phyloP scores from a whole-genome alignment of 176 grass and related monocot species.

The Triticum turgidum region DNA sequence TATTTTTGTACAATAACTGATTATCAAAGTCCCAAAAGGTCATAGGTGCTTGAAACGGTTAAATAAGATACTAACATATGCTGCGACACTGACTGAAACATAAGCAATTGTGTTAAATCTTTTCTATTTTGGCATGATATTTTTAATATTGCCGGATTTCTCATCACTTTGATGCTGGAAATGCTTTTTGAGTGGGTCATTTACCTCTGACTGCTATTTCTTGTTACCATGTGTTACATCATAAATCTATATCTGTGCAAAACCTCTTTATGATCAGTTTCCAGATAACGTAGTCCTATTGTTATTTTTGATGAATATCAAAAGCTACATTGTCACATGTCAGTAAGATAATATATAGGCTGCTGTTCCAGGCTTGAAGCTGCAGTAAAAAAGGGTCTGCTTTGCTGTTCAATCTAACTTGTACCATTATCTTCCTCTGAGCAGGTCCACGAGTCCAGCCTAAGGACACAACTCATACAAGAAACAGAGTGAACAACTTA shows the following conservation, averaged over 20 bases:
- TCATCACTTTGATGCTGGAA: not conserved
- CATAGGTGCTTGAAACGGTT: no score
- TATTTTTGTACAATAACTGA: no score
- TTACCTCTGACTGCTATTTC: no score
- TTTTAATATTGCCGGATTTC: not conserved
- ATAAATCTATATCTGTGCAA: no score
- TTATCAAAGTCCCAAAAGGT: no score
- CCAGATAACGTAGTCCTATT: not conserved
- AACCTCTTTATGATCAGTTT: not conserved
- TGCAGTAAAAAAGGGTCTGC: not conserved
- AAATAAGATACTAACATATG: no score
- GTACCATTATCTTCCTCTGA: slow-evolving; percentile 16
- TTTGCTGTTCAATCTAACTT: slow-evolving; percentile 25
- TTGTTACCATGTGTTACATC: no score
- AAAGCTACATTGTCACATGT: not conserved
- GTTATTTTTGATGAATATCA: not conserved
- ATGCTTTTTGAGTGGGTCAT: not conserved
- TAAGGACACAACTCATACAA: slow-evolving; percentile 86
- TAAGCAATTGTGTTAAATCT: not conserved
- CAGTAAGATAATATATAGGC: not conserved
- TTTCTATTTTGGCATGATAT: not conserved
- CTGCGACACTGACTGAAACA: not conserved
- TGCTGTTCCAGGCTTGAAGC: not conserved
- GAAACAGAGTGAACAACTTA: slow-evolving; percentile 50
- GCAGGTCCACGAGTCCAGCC: slow-evolving; percentile 84